These are phyloP conservation scores for Hyaloscypha bicolor DNA, from an alignment of 495 filamentous ascomycete genomes.

Conservation along the genomic window DNA sequence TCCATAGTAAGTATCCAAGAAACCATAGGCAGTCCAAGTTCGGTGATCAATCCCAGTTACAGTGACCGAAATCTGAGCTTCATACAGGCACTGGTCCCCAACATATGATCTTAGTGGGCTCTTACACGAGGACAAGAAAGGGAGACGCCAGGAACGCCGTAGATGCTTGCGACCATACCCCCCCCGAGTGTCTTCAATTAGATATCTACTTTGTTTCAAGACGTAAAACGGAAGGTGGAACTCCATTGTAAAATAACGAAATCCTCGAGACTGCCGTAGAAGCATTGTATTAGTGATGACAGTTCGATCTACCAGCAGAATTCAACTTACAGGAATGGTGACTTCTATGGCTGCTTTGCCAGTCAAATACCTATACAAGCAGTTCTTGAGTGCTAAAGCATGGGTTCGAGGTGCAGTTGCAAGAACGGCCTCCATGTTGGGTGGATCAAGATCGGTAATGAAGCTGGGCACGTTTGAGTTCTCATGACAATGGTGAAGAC, in stretches of 20 bases:
- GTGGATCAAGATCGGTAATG: background rate
- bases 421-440: background rate
- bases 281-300: too few species aligned
- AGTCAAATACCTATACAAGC: background rate
- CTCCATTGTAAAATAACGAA: background rate
- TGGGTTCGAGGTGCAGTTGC: background rate
- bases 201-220: background rate
- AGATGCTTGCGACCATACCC: background rate
- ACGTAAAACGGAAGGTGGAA: background rate
- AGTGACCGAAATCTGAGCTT: constrained; percentile 2
- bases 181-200: background rate
- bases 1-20: background rate
- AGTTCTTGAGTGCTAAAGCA: background rate
- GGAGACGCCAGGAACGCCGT: background rate
- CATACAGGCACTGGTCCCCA: background rate
- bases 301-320: too few species aligned
- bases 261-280: background rate
- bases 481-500: background rate
- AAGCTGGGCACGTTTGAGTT: background rate
- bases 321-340: background rate
- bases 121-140: background rate
- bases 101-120: background rate
- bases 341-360: background rate
- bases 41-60: background rate
- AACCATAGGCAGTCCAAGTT: background rate